Evolutionary conservation across 2,329 filamentous ascomycete species (phyloP), one percentile per base, ranked within the genome.

Genomic region (Penicillium sp.): DNA sequence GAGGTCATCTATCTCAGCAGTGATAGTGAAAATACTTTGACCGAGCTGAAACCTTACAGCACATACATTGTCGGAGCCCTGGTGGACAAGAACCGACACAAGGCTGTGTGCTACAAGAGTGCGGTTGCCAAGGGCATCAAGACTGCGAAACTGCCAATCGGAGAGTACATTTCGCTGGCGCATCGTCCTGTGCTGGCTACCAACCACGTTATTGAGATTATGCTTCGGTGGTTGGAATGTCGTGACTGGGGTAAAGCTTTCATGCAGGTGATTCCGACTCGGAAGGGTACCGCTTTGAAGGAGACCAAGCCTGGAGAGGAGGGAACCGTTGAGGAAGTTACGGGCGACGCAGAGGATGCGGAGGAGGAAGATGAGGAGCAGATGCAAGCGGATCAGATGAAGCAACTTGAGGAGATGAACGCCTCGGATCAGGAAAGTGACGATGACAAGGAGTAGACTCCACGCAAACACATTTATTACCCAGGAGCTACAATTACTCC

Each of bases 131-230:
- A 82, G 58, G 90, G 90, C 0, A 85, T 99, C 64, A 88, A 88
- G 60, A 97, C 94, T 0, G 94, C 93, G 2, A 92, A 91, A 70
- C 74, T 99, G 52, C 94, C 94, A 0, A 97, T 99, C 65, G 91
- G 92, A n/a, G 87, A 97, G 59, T 97, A 91, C 72, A 88, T 99
- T 80, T 83, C 91, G 60, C 95, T 99, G 90, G 83, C 87, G 52
- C 92, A 89, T 65, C 85, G 94, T 31, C 86, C 88, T 64, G 90
- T 99, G 4, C 78, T 99, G 54, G 88, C 93, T 3, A 97, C 93
- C 7, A 99, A 97, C 69, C 94, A 99, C 68, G 94, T 99, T 1
- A 85, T 94, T 44, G 93, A 97, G 75, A 97, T 99, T 59, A 96
- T 99, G 91, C 77, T 96, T 43, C 87, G 86, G 61, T 99, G 92